These are phyloP conservation scores for Xylariales sp. DNA, from an alignment of 2,329 filamentous ascomycete genomes.

Conservation along the genomic window DNA sequence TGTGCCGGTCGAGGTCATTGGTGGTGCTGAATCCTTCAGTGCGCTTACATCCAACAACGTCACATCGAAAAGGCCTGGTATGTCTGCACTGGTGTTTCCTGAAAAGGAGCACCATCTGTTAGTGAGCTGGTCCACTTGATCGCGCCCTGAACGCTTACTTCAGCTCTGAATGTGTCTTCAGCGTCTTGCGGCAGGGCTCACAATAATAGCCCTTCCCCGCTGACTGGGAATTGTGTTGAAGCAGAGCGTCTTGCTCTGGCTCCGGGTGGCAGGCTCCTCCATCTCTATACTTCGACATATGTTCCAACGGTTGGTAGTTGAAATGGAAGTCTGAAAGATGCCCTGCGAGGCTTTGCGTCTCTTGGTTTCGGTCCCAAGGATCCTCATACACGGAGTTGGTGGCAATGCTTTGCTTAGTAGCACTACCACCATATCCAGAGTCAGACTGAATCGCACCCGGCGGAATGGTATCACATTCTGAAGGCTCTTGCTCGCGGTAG, in stretches of 20 bases:
- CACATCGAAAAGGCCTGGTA: slow-evolving; percentile 61
- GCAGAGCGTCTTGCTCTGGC: slow-evolving; percentile 8
- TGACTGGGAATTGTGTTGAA: slow-evolving; percentile 6
- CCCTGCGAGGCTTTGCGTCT: slow-evolving; percentile 33
- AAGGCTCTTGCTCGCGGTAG: too few species aligned
- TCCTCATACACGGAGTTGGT: slow-evolving; percentile 41
- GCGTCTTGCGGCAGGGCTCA: slow-evolving; percentile 29
- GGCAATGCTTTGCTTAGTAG: slow-evolving; percentile 35
- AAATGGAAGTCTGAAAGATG: slow-evolving; percentile 25
- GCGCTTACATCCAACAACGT: slow-evolving; percentile 50
- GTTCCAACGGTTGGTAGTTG: too few species aligned
- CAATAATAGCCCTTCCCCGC: slow-evolving; percentile 26
- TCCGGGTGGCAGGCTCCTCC: slow-evolving; percentile 10
- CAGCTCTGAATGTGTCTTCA: slow-evolving; percentile 51
- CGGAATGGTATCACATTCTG: slow-evolving; percentile 33
- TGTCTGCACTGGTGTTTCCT: slow-evolving; percentile 77
- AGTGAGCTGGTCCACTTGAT: not conserved
- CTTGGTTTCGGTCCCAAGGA: slow-evolving; percentile 28
- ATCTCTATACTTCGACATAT: too few species aligned
- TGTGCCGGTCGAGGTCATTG: slow-evolving; percentile 81
- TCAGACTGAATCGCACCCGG: slow-evolving; percentile 31
- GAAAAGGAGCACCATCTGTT: slow-evolving; percentile 3
- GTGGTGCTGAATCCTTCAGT: slow-evolving; percentile 68
- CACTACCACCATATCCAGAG: slow-evolving; percentile 42
- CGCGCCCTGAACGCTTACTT: slow-evolving; percentile 36